Conservation (phyloP, 345 rosid species). For the Sonneratia caseolaris region DNA sequence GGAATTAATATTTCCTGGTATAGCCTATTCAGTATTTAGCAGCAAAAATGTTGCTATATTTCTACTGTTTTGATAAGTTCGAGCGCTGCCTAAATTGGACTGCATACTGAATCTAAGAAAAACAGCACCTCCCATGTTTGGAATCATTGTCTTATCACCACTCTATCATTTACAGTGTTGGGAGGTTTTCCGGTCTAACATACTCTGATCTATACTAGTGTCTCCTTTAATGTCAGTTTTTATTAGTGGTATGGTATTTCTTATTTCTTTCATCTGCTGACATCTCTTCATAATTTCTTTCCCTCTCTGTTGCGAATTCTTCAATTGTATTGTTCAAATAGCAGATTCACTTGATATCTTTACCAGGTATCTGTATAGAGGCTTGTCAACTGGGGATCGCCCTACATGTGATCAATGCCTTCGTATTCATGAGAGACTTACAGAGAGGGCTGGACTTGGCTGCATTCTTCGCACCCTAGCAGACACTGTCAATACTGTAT, state of each 20-base stretch:
- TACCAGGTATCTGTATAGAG: conserved; percentile 71
- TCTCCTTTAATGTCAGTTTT: not conserved
- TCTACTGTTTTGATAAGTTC: not conserved
- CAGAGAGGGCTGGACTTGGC: conserved; percentile 84
- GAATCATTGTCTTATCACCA: not conserved
- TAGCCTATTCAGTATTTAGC: not conserved
- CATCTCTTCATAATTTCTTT: not conserved
- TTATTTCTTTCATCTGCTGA: not conserved
- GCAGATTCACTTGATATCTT: not conserved
- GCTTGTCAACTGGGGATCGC: conserved; percentile 81
- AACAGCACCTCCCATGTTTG: not conserved
- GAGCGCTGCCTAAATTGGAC: not conserved
- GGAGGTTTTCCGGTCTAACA: not conserved
- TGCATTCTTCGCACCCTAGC: conserved; percentile 79
- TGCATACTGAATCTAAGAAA: not conserved
- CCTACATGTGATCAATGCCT: conserved; percentile 92
- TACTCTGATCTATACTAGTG: not conserved
- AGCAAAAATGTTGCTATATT: not conserved
- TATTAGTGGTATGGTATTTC: not conserved
- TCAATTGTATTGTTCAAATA: not conserved
- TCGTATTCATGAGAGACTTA: conserved; percentile 74
- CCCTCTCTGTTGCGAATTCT: not conserved
- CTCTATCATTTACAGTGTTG: not conserved
- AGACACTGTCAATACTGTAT: conserved; percentile 71
- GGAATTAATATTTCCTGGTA: not conserved